Percentiles rank a stretch among this genome's conserved stretches.
Evolutionary conservation across 2,329 filamentous ascomycete genomes (phyloP).

Genomic region (Tolypocladium pustulatum): DNA sequence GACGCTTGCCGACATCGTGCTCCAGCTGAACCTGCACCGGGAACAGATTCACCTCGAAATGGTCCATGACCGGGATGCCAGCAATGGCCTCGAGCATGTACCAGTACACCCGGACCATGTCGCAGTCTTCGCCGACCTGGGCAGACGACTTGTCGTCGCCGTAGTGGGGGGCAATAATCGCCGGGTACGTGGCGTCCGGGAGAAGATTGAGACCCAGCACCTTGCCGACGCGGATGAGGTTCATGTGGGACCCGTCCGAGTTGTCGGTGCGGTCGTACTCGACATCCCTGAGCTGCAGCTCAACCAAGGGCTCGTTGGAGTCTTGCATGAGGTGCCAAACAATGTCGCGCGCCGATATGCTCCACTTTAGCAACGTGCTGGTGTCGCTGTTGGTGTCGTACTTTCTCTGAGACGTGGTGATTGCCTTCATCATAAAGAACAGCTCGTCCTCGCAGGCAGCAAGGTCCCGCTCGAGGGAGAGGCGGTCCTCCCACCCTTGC

Average conservation of each 20-base stretch:
- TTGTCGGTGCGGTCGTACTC: constrained; percentile 95
- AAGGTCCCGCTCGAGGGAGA: constrained; percentile 82
- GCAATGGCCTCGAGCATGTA: constrained; percentile 97
- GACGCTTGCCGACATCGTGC: constrained; percentile 78
- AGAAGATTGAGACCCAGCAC: constrained; percentile 85
- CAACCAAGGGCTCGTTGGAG: constrained; percentile 75
- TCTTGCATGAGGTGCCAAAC: constrained; percentile 95
- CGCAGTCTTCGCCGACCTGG: constrained; percentile 40
- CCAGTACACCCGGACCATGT: constrained; percentile 94
- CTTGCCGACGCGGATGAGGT: constrained; percentile 78
- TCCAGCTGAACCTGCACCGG: constrained; percentile 92
- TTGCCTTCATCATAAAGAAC: constrained; percentile 99
- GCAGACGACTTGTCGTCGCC: constrained; percentile 48
- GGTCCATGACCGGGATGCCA: constrained; percentile 92
- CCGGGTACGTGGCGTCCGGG: constrained; percentile 82
- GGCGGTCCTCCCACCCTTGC: constrained; percentile 81
- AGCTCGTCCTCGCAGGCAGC: constrained; percentile 88
- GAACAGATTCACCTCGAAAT: constrained; percentile 89
- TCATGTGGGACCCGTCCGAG: constrained; percentile 91
- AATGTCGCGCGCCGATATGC: constrained; percentile 87
- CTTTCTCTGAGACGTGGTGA: constrained; percentile 89
- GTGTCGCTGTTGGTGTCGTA: constrained; percentile 61
- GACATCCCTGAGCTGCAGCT: constrained; percentile 84
- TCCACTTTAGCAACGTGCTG: constrained; percentile 79
- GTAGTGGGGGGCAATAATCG: constrained; percentile 86